Evolutionary conservation across 2,329 filamentous ascomycete species (phyloP).

Genomic region (Penicillium brevicompactum): DNA sequence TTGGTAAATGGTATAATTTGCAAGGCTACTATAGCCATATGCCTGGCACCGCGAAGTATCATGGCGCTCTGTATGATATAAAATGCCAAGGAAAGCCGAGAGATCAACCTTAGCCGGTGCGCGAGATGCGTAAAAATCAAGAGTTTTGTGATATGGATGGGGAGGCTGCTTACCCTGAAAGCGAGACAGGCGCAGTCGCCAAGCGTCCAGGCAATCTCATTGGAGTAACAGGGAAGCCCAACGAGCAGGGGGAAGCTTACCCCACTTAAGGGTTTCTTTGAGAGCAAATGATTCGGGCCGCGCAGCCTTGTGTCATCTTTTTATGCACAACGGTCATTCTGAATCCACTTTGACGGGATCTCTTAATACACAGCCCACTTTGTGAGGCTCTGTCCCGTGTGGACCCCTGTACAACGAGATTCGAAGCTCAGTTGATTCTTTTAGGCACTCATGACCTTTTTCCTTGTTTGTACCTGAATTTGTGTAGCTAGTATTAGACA

Average conservation of each 20-base stretch:
- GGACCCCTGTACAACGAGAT: no score
- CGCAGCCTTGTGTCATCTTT: no score
- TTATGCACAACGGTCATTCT: no score
- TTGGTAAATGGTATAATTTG: slow-evolving; percentile 1
- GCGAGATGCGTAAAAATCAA: not conserved
- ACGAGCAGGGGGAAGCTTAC: not conserved
- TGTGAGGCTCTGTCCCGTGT: no score
- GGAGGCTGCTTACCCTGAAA: not conserved
- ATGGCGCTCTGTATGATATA: not conserved
- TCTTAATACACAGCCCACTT: no score
- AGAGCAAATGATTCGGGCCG: not conserved
- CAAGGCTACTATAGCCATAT: slow-evolving; percentile 2
- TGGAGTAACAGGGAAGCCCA: slow-evolving; percentile 1
- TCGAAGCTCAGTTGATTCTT: no score
- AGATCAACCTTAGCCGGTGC: not conserved
- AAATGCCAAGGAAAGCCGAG: not conserved
- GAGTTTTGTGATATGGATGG: not conserved
- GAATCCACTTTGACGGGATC: no score
- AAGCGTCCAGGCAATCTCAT: not conserved
- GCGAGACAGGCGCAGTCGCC: not conserved
- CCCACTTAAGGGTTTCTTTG: not conserved
- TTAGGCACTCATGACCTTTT: no score
- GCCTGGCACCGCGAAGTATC: slow-evolving; percentile 1
- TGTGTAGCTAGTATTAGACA: no score
- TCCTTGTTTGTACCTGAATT: no score